Percentiles rank a stretch among this genome's conserved stretches.
Evolutionary conservation across 192 early-diverging fungal species (phyloP).

Genomic region (Dimargaris verticillata): DNA sequence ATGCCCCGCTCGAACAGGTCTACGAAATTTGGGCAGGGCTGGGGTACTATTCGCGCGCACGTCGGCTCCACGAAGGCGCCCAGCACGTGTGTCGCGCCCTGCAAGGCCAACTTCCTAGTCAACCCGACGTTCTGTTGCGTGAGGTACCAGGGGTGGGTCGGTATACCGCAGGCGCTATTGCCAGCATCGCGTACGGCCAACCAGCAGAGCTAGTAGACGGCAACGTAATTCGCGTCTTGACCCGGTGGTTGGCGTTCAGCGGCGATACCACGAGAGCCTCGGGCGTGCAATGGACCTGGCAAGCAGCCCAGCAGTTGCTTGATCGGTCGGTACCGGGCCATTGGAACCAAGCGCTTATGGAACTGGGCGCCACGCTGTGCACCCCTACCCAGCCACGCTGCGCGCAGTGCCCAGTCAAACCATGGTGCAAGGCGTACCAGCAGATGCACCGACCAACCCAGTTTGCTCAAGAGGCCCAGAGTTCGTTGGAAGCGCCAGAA

Average conservation of each 20-base stretch:
- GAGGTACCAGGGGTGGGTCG: slow-evolving; percentile 47
- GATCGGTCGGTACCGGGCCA: slow-evolving; percentile 41
- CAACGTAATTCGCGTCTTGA: slow-evolving; percentile 56
- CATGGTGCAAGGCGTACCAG: slow-evolving; percentile 30
- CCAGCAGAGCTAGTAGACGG: slow-evolving; percentile 54
- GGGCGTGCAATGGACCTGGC: slow-evolving; percentile 32
- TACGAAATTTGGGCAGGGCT: slow-evolving; percentile 56
- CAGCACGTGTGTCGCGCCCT: slow-evolving; percentile 33
- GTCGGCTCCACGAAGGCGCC: slow-evolving; percentile 47
- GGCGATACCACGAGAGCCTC: slow-evolving; percentile 43
- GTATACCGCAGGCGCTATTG: slow-evolving; percentile 59
- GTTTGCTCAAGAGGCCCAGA: slow-evolving; percentile 3
- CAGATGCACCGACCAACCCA: slow-evolving; percentile 11
- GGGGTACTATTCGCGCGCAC: slow-evolving; percentile 61
- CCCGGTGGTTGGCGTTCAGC: slow-evolving; percentile 40
- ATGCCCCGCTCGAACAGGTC: slow-evolving; percentile 40
- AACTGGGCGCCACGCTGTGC: slow-evolving; percentile 57
- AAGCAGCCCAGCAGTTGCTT: slow-evolving; percentile 36
- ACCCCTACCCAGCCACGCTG: slow-evolving; percentile 49
- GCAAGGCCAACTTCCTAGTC: slow-evolving; percentile 37
- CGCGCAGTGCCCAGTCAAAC: slow-evolving; percentile 36
- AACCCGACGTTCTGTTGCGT: slow-evolving; percentile 33
- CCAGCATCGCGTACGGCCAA: slow-evolving; percentile 47
- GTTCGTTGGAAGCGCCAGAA: neutral
- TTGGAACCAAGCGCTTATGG: slow-evolving; percentile 71